Evolutionary conservation across 805 yeast species (phyloP).

Genomic region (Teunomyces kruisii): DNA sequence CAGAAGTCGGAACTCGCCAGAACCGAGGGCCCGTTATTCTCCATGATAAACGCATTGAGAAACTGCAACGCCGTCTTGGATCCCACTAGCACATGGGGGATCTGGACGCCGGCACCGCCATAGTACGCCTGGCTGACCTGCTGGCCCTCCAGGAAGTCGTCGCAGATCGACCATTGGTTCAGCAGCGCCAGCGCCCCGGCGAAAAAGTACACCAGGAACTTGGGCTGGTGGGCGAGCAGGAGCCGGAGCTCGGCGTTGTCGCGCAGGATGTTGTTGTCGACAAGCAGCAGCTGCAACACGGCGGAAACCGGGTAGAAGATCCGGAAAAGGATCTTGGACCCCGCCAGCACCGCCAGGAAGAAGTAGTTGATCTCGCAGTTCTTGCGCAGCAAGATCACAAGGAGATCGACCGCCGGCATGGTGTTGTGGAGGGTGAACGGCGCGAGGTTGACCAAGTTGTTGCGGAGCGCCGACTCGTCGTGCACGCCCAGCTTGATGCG

Average conservation of each 20-base stretch:
- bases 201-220: slow-evolving; percentile 74
- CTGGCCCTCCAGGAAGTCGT: slow-evolving; percentile 81
- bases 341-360: slow-evolving; percentile 70
- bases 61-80: slow-evolving; percentile 48
- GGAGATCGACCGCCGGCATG: slow-evolving; percentile 68
- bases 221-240: slow-evolving; percentile 60
- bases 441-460: slow-evolving; percentile 57
- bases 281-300: slow-evolving; percentile 58
- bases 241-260: slow-evolving; percentile 49
- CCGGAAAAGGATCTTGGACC: slow-evolving; percentile 66
- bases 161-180: slow-evolving; percentile 79
- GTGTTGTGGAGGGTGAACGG: slow-evolving; percentile 63
- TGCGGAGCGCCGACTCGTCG: slow-evolving; percentile 39
- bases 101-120: slow-evolving; percentile 55
- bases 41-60: slow-evolving; percentile 54
- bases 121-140: slow-evolving; percentile 70
- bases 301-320: slow-evolving; percentile 67
- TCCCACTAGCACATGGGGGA: slow-evolving; percentile 72
- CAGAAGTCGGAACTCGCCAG: slow-evolving; percentile 4
- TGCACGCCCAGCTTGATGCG: slow-evolving; percentile 65
- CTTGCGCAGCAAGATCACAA: slow-evolving; percentile 68
- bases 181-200: slow-evolving; percentile 51
- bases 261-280: slow-evolving; percentile 43
- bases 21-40: slow-evolving; percentile 24
- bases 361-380: slow-evolving; percentile 75